phyloP scores from a whole-genome alignment of 257 asterid species.

The Capsicum rhomboideum region DNA sequence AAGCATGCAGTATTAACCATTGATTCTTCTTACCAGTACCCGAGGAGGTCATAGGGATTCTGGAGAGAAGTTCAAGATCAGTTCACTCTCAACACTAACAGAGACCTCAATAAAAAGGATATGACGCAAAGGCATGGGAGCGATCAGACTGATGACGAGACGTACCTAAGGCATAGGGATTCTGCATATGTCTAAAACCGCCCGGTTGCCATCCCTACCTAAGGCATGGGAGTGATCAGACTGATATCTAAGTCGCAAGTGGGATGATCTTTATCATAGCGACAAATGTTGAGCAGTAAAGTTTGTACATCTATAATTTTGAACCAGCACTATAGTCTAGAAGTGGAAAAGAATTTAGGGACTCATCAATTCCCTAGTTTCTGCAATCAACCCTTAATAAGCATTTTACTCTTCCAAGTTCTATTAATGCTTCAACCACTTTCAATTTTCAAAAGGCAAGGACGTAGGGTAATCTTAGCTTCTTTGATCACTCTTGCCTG shows the following conservation, averaged over 20 bases:
- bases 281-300: neutral
- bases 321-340: neutral
- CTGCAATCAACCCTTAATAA: neutral
- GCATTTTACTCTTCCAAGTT: neutral
- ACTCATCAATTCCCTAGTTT: neutral
- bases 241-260: neutral
- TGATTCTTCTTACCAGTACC: neutral
- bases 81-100: neutral
- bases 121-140: neutral
- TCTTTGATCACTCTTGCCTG: neutral
- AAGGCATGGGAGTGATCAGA: neutral
- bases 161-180: too few species aligned
- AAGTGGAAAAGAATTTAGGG: neutral
- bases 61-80: neutral
- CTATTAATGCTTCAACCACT: neutral
- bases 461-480: neutral
- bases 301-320: neutral
- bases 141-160: neutral
- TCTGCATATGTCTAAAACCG: too few species aligned
- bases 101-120: neutral
- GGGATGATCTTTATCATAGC: neutral
- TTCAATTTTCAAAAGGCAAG: neutral
- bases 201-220: neutral
- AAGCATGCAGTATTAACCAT: neutral
- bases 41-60: neutral